Base-by-base conservation (phyloP, 192 early-diverging fungal species). In the Coemansia sp. region DNA sequence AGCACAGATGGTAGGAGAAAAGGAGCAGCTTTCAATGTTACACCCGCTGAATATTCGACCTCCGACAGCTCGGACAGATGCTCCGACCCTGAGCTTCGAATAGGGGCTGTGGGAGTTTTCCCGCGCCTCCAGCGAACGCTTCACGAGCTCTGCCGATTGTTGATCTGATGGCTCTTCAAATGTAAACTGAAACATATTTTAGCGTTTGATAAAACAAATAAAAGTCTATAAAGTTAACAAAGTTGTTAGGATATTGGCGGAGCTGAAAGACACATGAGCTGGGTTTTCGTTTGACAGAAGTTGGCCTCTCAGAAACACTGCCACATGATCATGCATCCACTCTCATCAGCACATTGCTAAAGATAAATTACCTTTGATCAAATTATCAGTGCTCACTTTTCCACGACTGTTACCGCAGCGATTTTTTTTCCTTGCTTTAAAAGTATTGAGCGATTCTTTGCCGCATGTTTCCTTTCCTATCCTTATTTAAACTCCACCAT, bases 11-110 rank as follows among this genome's bases (percentile, higher is more conserved):
- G 92, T 86, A 14, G 87, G 93, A 49, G 85, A 88, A 76, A 92
- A 95, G 16, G 91, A 89, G 22, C 93, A 91, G 69, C 90, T 95
- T 67, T 97, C 95, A 47, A 97, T 86, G 71, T 97, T 97, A 66
- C 88, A 89, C 26, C 95, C 94, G 67, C 74, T 67, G 60, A 81
- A 86, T 31, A 83, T 69, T 52, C 81, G 83, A 25, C 91, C 91
- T 24, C 85, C 82, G 48, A 82, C 80, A 9, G 89, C 81, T 34
- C 92, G 74, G 32, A 95, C 61, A 3, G 95, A 91, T 38, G 91
- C 91, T 16, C 95, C 95, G 21, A 97, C 93, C 21, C 90, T 85
- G 73, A 96, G 96, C 69, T 94, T 92, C 23, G 90, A 92, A 75
- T 97, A 97, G 5, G 95, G 95, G 16, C 86, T 87, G 70, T 97